Evolutionary conservation across 768 basidiomycete species (phyloP).

Genomic region (Tulasnella sp.): DNA sequence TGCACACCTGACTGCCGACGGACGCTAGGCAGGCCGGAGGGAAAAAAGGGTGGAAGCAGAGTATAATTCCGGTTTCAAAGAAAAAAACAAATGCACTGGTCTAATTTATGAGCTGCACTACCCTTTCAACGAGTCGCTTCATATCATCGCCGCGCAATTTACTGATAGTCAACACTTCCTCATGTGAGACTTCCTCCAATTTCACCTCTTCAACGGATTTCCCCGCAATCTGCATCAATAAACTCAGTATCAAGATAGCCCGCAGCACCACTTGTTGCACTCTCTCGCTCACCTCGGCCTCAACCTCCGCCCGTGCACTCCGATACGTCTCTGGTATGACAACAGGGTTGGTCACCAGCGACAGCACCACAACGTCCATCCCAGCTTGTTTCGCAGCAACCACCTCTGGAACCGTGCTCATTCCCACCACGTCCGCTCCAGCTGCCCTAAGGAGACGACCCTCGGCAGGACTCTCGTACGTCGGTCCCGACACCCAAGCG

Average conservation of each 20-base stretch:
- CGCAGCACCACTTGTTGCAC: conserved; percentile 24
- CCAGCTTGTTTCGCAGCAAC: conserved; percentile 70
- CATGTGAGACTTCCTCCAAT: conserved; percentile 57
- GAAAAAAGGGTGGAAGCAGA: too few species aligned
- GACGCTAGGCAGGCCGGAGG: neutral
- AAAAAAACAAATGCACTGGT: neutral
- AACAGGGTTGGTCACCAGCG: conserved; percentile 80
- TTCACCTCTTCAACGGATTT: conserved; percentile 38
- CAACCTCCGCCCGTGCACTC: conserved; percentile 65
- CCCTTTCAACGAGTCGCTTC: conserved; percentile 57
- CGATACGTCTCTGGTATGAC: conserved; percentile 60
- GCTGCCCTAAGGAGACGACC: conserved; percentile 64
- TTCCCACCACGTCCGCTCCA: conserved; percentile 87
- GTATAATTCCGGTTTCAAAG: neutral
- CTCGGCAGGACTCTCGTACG: conserved; percentile 84
- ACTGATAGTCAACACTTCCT: conserved; percentile 64
- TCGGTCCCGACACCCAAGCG: conserved; percentile 85
- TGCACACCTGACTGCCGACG: neutral
- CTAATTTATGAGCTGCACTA: conserved; percentile 36
- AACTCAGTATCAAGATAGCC: neutral
- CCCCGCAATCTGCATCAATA: conserved; percentile 49
- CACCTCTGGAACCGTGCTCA: conserved; percentile 90
- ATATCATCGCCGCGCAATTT: conserved; percentile 63
- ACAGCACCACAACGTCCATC: conserved; percentile 67
- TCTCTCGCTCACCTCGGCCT: conserved; percentile 51